phyloP scores from a whole-genome alignment of 2,329 filamentous ascomycete species.

The Metarhizium anisopliae region DNA sequence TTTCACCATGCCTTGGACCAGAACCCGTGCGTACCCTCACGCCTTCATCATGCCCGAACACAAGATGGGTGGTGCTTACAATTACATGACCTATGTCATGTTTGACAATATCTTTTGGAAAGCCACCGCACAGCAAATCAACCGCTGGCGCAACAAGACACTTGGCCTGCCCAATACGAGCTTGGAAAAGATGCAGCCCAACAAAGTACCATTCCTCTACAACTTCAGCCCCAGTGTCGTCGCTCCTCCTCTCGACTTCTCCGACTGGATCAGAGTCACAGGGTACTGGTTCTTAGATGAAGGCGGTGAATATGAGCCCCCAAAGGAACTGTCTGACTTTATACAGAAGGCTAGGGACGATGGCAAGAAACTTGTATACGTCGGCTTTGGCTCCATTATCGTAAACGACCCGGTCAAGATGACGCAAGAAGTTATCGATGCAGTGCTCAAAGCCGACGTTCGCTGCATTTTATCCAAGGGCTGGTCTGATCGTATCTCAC shows the following conservation, averaged over 20 bases:
- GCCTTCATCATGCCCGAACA: conserved; percentile 88
- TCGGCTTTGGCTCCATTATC: conserved; percentile 94
- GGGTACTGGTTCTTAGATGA: conserved; percentile 98
- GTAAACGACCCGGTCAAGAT: conserved; percentile 82
- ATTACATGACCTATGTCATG: conserved; percentile 90
- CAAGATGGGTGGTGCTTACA: conserved; percentile 93
- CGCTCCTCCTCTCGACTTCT: conserved; percentile 88
- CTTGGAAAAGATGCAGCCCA: conserved; percentile 85
- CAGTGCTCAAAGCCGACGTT: conserved; percentile 83
- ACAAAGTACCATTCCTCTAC: conserved; percentile 97
- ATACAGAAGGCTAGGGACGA: conserved; percentile 76
- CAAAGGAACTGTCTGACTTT: conserved; percentile 67
- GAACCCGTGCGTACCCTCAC: conserved; percentile 90
- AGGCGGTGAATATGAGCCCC: conserved; percentile 58
- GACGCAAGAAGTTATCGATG: conserved; percentile 87
- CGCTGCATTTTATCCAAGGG: conserved; percentile 93
- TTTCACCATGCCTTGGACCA: conserved; percentile 98
- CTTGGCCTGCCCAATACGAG: conserved; percentile 72
- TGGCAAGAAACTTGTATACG: conserved; percentile 86
- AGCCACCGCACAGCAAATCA: conserved; percentile 82
- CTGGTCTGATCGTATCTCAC: conserved; percentile 75
- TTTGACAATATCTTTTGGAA: conserved; percentile 98
- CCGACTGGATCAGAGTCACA: conserved; percentile 94
- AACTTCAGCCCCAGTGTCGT: conserved; percentile 94
- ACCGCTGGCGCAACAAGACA: conserved; percentile 79